Evolutionary conservation across 139 green algal species (phyloP), one percentile per base, ranked within the genome.

Genomic region (Asterochloris sp.): DNA sequence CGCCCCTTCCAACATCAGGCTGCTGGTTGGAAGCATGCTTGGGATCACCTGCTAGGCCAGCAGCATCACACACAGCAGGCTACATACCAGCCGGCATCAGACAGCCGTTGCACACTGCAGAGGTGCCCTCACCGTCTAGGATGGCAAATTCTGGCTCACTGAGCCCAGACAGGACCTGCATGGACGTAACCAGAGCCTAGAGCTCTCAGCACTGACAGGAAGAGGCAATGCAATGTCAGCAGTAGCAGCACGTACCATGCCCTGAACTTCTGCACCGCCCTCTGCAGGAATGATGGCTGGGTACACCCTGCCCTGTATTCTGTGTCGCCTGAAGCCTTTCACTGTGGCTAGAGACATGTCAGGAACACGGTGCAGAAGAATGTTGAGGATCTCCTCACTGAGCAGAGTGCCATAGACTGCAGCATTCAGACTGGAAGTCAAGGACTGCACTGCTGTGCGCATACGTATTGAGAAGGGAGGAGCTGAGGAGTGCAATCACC

Each of bases 251-350:
- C 83, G 47, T 64, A 93, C 88, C 84, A 87, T 83, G 28, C 89
- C 89, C 16, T 77, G 23, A 11, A 93, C 83, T 19, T 78, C 79
- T 23, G 79, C 73, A 9, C 75, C 62, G 29, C 74, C 24, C 10
- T 60, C 62, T 16, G 83, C 74, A 0, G 85, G 82, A 9, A 92
- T 29, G 8, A 93, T 88, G 0, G 88, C 92, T 61, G 92, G 92
- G 79, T 92, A 96, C 0, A 95, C 88, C 17, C 89, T 88, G 0
- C 80, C 82, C 62, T 89, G 90, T 6, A 96, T 88, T 12, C 84
- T 60, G 73, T 93, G 87, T 8, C 93, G 86, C 14, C 75, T 83
- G 78, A 90, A 95, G 0, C 91, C 92, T 0, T 81, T 62, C 10
- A 97, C 63, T 0, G 27, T 84, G 15, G 93, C 93, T 74, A 83